Percentiles rank a stretch among this genome's conserved stretches.
These are phyloP conservation scores for Phanerochaete carnosa DNA, from an alignment of 768 basidiomycete species.

Conservation along the genomic window DNA sequence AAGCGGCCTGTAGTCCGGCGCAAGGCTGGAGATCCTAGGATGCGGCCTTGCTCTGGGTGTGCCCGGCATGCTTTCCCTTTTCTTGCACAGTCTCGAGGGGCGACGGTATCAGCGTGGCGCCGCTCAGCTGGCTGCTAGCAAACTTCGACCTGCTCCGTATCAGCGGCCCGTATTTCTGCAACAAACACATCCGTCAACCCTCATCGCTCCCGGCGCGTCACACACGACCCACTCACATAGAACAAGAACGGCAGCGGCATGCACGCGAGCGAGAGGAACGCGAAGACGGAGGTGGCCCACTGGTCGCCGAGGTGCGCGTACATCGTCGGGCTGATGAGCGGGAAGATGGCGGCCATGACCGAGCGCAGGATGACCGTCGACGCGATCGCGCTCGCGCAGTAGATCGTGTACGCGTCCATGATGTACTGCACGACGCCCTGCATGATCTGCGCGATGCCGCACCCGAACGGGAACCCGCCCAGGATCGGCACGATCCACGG, in stretches of 20 bases:
- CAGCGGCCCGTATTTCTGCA: conserved; percentile 47
- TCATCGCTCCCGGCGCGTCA: background rate
- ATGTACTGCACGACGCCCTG: conserved; percentile 66
- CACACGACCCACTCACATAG: conserved; percentile 37
- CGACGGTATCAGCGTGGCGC: background rate
- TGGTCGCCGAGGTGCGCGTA: conserved; percentile 50
- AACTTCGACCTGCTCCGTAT: conserved; percentile 43
- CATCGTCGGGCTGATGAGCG: conserved; percentile 52
- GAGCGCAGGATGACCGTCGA: conserved; percentile 67
- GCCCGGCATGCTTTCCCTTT: conserved; percentile 1
- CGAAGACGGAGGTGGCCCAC: conserved; percentile 57
- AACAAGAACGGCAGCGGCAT: conserved; percentile 56
- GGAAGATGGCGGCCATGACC: conserved; percentile 59
- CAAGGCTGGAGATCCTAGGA: too few relatives aligned
- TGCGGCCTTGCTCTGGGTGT: background rate
- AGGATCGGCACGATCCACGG: conserved; percentile 71
- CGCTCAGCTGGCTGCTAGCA: conserved; percentile 33
- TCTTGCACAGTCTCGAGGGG: conserved; percentile 9
- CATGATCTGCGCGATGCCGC: conserved; percentile 61
- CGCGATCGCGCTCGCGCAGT: conserved; percentile 66
- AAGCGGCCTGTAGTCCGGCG: too few relatives aligned
- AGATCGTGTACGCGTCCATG: conserved; percentile 67
- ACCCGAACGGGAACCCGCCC: conserved; percentile 64
- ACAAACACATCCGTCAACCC: conserved; percentile 3
- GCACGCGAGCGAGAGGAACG: conserved; percentile 45